Evolutionary conservation across 2,329 filamentous ascomycete genomes (phyloP), one percentile per base, ranked within the genome.

Genomic region (Botrytis galanthina): DNA sequence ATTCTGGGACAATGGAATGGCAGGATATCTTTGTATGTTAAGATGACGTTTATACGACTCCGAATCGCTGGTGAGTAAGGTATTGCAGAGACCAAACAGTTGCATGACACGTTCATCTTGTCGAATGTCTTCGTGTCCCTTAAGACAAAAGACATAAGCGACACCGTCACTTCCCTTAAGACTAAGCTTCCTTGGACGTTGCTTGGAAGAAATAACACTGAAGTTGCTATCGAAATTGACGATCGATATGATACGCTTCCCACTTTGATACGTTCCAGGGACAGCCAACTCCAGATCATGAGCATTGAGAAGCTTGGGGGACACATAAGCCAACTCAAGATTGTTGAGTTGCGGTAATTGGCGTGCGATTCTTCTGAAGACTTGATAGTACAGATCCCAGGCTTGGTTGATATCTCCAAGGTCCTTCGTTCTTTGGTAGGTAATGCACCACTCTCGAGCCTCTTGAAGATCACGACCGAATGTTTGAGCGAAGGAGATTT

Each of bases 71-170:
- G 93, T 88, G 60, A 99, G 89, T 2, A 99, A 88, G 0, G 97
- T 99, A 82, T 99, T 99, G 84, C 95, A 96, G 22, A 99, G 89
- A 59, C 96, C 96, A 81, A 99, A 99, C 51, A 99, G 88, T 83
- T 99, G 96, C 97, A 99, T 99, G 78, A 99, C 96, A 83, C 97
- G 92, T 84, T 99, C 96, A 80, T 99, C 96, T 83, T 99, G 96
- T 74, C 96, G 92, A 77, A 99, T 98, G 85, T 99, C 96, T 84
- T 99, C 96, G 80, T 99, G 97, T n/a, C 96, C 96, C 86, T 99
- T 99, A 79, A 99, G 89, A 74, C 93, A 84, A 84, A 97, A 98
- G 68, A 93, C 92, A 82, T 98, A 98, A 4, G 90, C 89, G 75
- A 88, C 89, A 73, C 96, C 96, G 81, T 99, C 95, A 80, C 93